A percentile compares a stretch with the other conserved stretches of the same genome.
These are phyloP conservation scores for Phoma herbarum DNA, from an alignment of 2,329 filamentous ascomycete species.

Conservation along the genomic window DNA sequence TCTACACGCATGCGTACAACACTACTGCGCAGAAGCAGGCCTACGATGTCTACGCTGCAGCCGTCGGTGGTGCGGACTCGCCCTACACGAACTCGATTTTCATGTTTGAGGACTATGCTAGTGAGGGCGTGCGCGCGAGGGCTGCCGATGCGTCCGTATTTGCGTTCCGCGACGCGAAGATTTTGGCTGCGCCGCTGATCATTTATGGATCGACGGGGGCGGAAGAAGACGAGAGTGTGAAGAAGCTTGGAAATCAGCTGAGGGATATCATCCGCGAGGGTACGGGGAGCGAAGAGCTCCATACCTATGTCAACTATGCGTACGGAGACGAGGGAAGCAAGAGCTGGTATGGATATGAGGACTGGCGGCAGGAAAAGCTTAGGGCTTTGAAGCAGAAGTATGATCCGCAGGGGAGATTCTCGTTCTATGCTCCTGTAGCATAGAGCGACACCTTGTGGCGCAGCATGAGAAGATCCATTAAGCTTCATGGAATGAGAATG, in stretches of 20 bases:
- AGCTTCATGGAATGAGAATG: too few species aligned
- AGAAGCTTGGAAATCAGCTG: slow-evolving; percentile 28
- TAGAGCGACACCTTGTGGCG: too few species aligned
- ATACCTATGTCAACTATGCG: slow-evolving; percentile 43
- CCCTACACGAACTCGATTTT: slow-evolving; percentile 55
- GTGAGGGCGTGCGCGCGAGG: slow-evolving; percentile 55
- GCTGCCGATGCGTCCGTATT: slow-evolving; percentile 54
- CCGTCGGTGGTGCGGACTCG: slow-evolving; percentile 39
- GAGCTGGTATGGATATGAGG: slow-evolving; percentile 45
- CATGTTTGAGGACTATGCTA: slow-evolving; percentile 66
- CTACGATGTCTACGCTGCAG: slow-evolving; percentile 51
- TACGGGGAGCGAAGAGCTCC: slow-evolving; percentile 30
- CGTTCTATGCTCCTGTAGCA: slow-evolving; percentile 46
- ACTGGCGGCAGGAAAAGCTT: slow-evolving; percentile 44
- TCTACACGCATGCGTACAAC: slow-evolving; percentile 45
- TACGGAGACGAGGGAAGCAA: slow-evolving; percentile 41
- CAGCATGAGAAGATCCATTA: too few species aligned
- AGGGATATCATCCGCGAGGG: slow-evolving; percentile 32
- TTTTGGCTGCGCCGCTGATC: slow-evolving; percentile 32
- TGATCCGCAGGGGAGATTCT: slow-evolving; percentile 44
- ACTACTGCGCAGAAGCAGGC: slow-evolving; percentile 47
- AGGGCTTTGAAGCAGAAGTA: slow-evolving; percentile 45
- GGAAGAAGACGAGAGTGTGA: slow-evolving; percentile 23
- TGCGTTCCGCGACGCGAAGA: slow-evolving; percentile 54
- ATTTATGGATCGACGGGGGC: slow-evolving; percentile 27